Evolutionary conservation across 2,329 filamentous ascomycete species (phyloP).

Genomic region (Sarocladium kiliense): DNA sequence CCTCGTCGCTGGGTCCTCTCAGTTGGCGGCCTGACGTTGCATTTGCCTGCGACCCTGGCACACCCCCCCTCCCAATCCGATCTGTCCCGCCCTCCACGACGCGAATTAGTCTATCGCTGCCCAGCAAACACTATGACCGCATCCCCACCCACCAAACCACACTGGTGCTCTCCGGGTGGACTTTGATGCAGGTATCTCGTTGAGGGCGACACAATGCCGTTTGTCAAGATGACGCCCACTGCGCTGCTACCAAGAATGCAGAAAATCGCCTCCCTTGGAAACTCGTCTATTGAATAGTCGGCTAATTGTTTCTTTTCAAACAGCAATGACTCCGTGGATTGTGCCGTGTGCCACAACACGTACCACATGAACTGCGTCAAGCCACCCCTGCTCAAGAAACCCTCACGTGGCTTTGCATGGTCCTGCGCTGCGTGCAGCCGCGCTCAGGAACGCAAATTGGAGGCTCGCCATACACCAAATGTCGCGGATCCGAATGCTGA

Average conservation of each 20-base stretch:
- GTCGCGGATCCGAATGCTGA: conserved; percentile 64
- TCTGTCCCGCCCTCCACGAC: conserved; percentile 8
- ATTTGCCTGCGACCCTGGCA: conserved; percentile 7
- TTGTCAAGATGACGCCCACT: no score
- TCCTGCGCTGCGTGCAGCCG: conserved; percentile 93
- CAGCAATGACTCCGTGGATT: conserved; percentile 92
- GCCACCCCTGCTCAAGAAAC: conserved; percentile 89
- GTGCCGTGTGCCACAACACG: conserved; percentile 87
- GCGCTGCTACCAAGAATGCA: not conserved
- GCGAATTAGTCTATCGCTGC: conserved; percentile 7
- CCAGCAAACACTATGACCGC: conserved; percentile 6
- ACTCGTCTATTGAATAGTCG: no score
- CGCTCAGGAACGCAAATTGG: conserved; percentile 88
- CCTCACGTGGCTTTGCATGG: conserved; percentile 96
- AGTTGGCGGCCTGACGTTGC: conserved; percentile 8
- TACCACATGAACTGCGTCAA: conserved; percentile 99
- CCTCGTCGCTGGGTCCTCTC: conserved; percentile 8
- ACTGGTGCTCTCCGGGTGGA: not conserved
- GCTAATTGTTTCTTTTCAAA: conserved; percentile 11
- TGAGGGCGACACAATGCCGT: not conserved
- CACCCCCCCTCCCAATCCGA: conserved; percentile 9
- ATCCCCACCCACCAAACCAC: conserved; percentile 4
- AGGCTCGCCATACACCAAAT: conserved; percentile 81
- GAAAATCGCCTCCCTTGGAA: not conserved
- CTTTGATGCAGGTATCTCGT: not conserved